Evolutionary conservation across 2,329 filamentous ascomycete species (phyloP).

Genomic region (Epichloe baconii): DNA sequence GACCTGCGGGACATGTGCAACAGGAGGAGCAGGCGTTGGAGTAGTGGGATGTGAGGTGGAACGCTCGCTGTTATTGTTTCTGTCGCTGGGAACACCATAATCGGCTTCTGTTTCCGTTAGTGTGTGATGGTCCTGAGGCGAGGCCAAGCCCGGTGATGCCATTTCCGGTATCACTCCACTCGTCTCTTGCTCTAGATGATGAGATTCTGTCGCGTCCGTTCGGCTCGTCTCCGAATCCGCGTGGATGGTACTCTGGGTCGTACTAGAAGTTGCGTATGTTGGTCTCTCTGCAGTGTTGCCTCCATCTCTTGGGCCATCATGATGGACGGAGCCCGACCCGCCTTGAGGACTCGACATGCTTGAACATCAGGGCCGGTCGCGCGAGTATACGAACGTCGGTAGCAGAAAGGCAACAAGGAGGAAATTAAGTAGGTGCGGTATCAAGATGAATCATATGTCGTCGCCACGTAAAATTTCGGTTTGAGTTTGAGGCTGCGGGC

Average conservation of each 20-base stretch:
- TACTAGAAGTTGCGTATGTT: not conserved
- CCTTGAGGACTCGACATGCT: slow-evolving; percentile 21
- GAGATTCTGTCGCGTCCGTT: not conserved
- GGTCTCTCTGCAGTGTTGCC: not conserved
- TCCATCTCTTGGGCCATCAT: slow-evolving; percentile 1
- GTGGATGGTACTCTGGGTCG: not conserved
- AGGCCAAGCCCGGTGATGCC: not conserved
- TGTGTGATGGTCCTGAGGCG: not conserved
- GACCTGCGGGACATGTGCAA: not conserved
- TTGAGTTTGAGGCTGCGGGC: not conserved
- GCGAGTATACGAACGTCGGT: not conserved
- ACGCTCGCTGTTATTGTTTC: not conserved
- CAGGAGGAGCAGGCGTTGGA: not conserved
- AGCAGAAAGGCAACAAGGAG: too few relatives aligned
- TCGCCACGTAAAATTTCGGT: not conserved
- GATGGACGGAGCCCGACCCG: slow-evolving; percentile 12
- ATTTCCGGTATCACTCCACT: not conserved
- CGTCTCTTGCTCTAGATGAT: not conserved
- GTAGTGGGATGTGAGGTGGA: not conserved
- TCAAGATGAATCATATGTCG: not conserved
- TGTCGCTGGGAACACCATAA: not conserved
- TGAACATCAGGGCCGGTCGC: slow-evolving; percentile 10
- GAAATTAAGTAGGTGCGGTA: not conserved
- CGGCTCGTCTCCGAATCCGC: not conserved
- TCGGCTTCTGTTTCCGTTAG: not conserved